Percentiles rank a stretch among this genome's conserved stretches.
Evolutionary conservation across 192 early-diverging fungal genomes (phyloP).

Genomic region (Borealophlyctis nickersoniae): DNA sequence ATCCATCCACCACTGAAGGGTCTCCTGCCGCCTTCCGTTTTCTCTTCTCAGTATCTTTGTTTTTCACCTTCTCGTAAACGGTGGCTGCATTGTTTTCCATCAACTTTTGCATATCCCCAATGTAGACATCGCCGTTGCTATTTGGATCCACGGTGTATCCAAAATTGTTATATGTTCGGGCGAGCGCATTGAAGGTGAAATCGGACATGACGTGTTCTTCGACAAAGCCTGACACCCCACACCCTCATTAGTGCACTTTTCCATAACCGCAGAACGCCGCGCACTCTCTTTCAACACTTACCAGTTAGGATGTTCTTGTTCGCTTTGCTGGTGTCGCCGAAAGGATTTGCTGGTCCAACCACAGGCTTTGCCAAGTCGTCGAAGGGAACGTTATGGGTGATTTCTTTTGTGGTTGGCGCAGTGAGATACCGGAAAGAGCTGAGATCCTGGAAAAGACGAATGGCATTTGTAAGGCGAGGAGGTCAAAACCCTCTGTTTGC

Average conservation of each 20-base stretch:
- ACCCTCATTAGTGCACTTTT: too few relatives aligned
- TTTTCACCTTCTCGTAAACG: conserved; percentile 43
- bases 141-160: conserved; percentile 82
- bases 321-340: conserved; percentile 23
- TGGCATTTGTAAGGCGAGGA: not conserved
- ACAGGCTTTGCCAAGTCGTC: conserved; percentile 38
- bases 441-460: conserved; percentile 24
- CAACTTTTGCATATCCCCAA: conserved; percentile 62
- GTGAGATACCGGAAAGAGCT: conserved; percentile 31
- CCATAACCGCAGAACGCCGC: not conserved
- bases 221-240: conserved; percentile 71
- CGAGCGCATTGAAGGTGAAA: conserved; percentile 73
- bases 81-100: conserved; percentile 50
- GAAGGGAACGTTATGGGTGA: conserved; percentile 48
- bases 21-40: conserved; percentile 78
- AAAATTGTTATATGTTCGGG: conserved; percentile 76
- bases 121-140: conserved; percentile 53
- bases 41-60: conserved; percentile 41
- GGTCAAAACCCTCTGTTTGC: not conserved
- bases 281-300: conserved; percentile 3
- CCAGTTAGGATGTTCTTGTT: conserved; percentile 44
- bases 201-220: conserved; percentile 72
- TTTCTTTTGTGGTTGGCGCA: conserved; percentile 42
- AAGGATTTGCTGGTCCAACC: conserved; percentile 45
- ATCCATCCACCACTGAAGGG: conserved; percentile 70